Evolutionary conservation across 768 basidiomycete genomes (phyloP).

Genomic region (Serendipita sp.): DNA sequence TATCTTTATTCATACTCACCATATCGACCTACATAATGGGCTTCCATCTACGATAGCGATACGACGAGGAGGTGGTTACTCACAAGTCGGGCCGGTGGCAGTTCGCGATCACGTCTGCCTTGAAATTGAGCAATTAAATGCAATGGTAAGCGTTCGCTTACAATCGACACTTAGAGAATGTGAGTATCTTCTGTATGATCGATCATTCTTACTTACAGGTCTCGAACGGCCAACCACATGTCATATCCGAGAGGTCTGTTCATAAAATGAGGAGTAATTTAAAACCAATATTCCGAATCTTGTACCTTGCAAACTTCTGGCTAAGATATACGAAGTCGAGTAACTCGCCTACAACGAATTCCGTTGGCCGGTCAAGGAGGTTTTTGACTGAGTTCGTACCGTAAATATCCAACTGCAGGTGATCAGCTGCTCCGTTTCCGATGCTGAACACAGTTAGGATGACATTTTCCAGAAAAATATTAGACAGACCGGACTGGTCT

Average conservation of each 20-base stretch:
- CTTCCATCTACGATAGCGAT: background rate
- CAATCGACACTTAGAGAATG: constrained; percentile 46
- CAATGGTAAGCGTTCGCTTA: constrained; percentile 19
- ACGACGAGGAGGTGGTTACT: constrained; percentile 17
- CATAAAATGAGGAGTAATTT: background rate
- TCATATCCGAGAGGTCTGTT: background rate
- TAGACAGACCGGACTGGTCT: constrained; percentile 48
- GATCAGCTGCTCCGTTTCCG: constrained; percentile 91
- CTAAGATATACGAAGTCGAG: constrained; percentile 84
- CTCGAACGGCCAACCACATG: constrained; percentile 45
- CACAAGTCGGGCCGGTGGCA: constrained; percentile 66
- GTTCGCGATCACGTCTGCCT: constrained; percentile 53
- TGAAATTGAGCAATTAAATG: background rate
- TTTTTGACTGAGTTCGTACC: constrained; percentile 32
- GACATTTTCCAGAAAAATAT: background rate
- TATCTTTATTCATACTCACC: constrained; percentile 24
- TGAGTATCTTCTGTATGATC: background rate
- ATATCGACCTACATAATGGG: constrained; percentile 48
- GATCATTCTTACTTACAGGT: constrained; percentile 37
- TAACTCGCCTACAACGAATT: background rate
- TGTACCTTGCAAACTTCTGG: constrained; percentile 46
- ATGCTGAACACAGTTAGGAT: constrained; percentile 26
- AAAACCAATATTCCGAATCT: background rate
- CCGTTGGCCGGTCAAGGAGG: background rate
- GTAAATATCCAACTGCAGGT: constrained; percentile 90